A percentile compares a stretch with the other conserved stretches of the same genome.
Conservation (phyloP, 768 basidiomycete genomes). For the Termitomyces sp. region DNA sequence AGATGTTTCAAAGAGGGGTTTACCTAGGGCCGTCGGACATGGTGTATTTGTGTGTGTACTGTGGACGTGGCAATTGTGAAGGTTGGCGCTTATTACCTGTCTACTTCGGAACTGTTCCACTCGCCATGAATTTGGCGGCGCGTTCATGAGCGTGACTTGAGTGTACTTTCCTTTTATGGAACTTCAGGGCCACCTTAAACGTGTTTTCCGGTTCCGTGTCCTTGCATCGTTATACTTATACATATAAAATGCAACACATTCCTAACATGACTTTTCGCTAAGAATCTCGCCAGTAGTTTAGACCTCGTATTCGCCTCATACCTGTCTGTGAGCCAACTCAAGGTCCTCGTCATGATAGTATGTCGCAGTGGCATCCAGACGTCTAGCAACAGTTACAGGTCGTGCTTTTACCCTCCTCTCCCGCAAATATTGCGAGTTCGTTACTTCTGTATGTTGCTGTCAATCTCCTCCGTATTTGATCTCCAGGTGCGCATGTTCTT, state of each 20-base stretch:
- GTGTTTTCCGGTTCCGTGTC: not conserved
- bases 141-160: conserved; percentile 3
- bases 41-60: not conserved
- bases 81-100: not conserved
- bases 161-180: conserved; percentile 1
- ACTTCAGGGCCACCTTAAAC: not conserved
- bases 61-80: not conserved
- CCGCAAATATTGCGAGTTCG: not conserved
- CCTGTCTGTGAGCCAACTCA: not conserved
- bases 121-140: not conserved
- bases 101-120: conserved; percentile 4
- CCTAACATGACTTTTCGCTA: not conserved
- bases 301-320: not conserved
- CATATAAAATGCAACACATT: too few relatives aligned
- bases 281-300: not conserved
- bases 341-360: not conserved
- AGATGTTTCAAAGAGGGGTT: conserved; percentile 5
- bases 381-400: not conserved
- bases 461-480: not conserved
- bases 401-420: not conserved
- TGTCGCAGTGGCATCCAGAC: not conserved
- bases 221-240: not conserved
- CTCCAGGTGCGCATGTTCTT: not conserved
- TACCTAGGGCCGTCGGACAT: conserved; percentile 65
- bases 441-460: not conserved